Conservation (phyloP, 257 asterid species). For the Gentiana dahurica region DNA sequence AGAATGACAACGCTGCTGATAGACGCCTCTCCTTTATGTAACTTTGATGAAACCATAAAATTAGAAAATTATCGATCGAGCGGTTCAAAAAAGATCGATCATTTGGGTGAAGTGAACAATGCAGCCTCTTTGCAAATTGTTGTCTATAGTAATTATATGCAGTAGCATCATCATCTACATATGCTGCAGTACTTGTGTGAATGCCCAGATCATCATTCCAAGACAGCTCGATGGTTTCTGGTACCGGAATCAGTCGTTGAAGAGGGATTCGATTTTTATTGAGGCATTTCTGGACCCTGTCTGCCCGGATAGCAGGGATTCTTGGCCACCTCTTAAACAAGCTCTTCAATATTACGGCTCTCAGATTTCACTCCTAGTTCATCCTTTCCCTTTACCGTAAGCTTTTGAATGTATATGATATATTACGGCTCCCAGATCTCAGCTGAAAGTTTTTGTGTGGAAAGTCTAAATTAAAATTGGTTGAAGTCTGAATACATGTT, state of each 20-base stretch:
- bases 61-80: no score
- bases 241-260: slow-evolving; percentile 26
- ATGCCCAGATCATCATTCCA: slow-evolving; percentile 33
- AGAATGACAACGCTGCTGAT: no score
- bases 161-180: background rate
- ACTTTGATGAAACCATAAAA: no score
- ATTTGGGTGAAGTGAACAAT: background rate
- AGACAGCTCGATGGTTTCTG: slow-evolving; percentile 54
- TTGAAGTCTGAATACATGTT: background rate
- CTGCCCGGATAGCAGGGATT: slow-evolving; percentile 80
- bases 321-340: slow-evolving; percentile 74
- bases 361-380: slow-evolving; percentile 34
- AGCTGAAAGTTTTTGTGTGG: no score
- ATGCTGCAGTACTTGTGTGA: background rate
- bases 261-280: slow-evolving; percentile 26
- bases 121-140: background rate
- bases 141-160: background rate
- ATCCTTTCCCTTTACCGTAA: slow-evolving; percentile 78
- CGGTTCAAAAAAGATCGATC: no score
- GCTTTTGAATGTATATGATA: background rate
- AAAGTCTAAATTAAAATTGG: no score
- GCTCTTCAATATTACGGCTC: slow-evolving; percentile 42
- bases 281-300: slow-evolving; percentile 93
- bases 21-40: no score
- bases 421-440: no score